Base-by-base conservation (phyloP, 225 moss, liverwort and hornwort species). In the Rhytidiadelphus loreus region DNA sequence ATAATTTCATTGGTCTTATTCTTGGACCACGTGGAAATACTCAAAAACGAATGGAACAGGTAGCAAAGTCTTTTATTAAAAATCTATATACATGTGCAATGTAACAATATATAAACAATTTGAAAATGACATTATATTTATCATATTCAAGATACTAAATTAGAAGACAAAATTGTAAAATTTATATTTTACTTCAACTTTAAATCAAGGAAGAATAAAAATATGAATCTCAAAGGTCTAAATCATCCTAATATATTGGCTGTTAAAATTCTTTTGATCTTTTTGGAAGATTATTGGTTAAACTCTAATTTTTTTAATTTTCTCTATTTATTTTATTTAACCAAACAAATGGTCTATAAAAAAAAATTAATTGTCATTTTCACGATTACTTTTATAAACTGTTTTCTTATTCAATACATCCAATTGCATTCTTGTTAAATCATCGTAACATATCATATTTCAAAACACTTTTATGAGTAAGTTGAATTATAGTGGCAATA, bases 1-100 rank as follows among this genome's bases (percentile, higher is more conserved):
- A 98, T 83, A 98, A 98, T 84, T 96, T 98, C 79, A 96, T 98
- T 83, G 97, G 97, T 41, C 94, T 98, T 22, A 96, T 98, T 72
- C 93, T 98, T 68, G 97, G 97, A 55, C 97, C 96, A 80, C 93
- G 95, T 61, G 97, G 96, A 76, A 96, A 98, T 69, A 96, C 96
- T 59, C 95, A 96, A 88, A 98, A 96, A 83, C 91, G 95, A 66
- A 96, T 98, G 97, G 97, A 98, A 88, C 90, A 94, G 82, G 97
- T 98, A 46, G 6, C 3, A 24, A 77, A 41, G 11, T 3, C 32
- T 25, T 8, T 4, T n/a, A 13, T 32, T 17, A 5, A 19, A 7
- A 44, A 50, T 37, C 2, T 71, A 10, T 50, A 4, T 21, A 44
- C 4, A 74, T 18, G 14, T 26, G 37, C n/a, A 43, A 30, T 20